A percentile compares a stretch with the other conserved stretches of the same genome.
Evolutionary conservation across 305 asterid genomes (phyloP).

Genomic region (Fraxinus ornus): DNA sequence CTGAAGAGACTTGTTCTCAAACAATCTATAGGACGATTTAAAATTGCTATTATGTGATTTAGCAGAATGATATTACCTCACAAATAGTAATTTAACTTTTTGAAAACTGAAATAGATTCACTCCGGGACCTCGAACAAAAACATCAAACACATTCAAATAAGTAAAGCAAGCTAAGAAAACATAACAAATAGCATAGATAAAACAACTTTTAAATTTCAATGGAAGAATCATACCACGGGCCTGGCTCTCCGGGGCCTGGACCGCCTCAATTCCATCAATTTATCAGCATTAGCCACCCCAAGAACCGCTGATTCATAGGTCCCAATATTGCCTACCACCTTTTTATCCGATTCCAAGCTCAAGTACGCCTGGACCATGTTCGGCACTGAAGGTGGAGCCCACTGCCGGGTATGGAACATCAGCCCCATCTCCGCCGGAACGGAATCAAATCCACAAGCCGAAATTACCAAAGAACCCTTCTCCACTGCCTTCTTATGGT

Average conservation of each 20-base stretch:
- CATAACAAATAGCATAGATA: neutral
- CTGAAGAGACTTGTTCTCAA: neutral
- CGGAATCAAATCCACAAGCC: constrained; percentile 84
- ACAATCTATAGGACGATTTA: neutral
- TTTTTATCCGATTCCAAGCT: constrained; percentile 74
- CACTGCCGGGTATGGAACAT: constrained; percentile 66
- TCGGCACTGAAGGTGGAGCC: constrained; percentile 53
- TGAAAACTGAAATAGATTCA: neutral
- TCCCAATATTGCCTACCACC: constrained; percentile 63
- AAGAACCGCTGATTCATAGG: constrained; percentile 81
- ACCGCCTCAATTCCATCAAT: constrained; percentile 51
- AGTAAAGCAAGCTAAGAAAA: neutral
- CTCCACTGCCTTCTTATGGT: constrained; percentile 64
- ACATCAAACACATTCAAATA: neutral
- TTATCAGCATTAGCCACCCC: constrained; percentile 68
- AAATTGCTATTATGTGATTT: neutral
- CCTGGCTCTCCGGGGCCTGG: constrained; percentile 62
- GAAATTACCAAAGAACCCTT: constrained; percentile 66
- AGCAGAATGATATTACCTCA: neutral
- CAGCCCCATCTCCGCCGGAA: constrained; percentile 88
- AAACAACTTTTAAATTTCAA: neutral
- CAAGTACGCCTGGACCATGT: constrained; percentile 73
- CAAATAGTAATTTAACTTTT: neutral
- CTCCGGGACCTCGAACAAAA: neutral
- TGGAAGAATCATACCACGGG: constrained; percentile 45